Base-by-base conservation (phyloP, 352 stramenopile genomes). In the Pythium oligandrum region DNA sequence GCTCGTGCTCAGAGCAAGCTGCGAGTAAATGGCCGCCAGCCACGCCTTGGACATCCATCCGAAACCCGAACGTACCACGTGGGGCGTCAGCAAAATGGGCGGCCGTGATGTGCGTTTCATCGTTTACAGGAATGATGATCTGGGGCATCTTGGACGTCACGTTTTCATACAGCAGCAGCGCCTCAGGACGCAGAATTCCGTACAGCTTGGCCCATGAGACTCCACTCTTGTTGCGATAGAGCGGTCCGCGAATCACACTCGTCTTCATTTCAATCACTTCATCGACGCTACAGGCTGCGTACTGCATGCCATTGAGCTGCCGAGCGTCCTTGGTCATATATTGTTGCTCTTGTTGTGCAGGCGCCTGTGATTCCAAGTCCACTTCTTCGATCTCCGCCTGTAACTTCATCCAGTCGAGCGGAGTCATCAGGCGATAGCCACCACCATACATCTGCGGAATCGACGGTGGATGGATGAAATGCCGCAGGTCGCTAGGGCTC, bases 231-330 rank as follows among this genome's bases (percentile, higher is more conserved):
- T 88, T 84, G 36, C 78, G 70, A 53, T 70, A 83, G 30, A 92
- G 56, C 8, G 78, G 66, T 0, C 81, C 81, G 8, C 81, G 81
- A 8, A 90, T 70, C 39, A 86, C 76, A 31, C 74, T 92, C 33
- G 71, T 71, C 30, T 79, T 73, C 81, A 92, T 88, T 40, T 83
- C 72, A 3, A 81, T 63, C 26, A 85, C 75, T 4, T 84, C 51
- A 44, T 78, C 71, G 9, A 88, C 76, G 36, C 73, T 86, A 40
- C 81, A 86, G 30, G 73, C 70, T 3, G 81, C 81, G 55, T 92
- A 92, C 52, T 92, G 78, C 81, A 92, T 92, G 48, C 81, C 81
- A 42, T 90, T 90, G 32, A 92, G 66, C 57, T 68, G 60, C 7
- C 68, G 61, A 12, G 71, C 72, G 56, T 86, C 71, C 45, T 70